Evolutionary conservation across 1,284 basidiomycete genomes (phyloP).

Genomic region (Ustilago vetiveriae): DNA sequence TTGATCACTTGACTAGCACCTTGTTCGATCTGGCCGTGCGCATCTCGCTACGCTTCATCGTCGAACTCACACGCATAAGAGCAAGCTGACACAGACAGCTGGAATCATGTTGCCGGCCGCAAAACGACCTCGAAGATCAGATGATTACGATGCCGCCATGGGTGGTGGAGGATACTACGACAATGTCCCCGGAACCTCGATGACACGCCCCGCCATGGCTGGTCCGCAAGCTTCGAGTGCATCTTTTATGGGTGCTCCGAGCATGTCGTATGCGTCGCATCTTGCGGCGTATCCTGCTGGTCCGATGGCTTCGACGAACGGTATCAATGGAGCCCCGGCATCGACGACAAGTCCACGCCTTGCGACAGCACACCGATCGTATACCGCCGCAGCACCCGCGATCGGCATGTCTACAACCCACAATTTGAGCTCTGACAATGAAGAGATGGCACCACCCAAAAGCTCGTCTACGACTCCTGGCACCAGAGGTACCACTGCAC

Average conservation of each 20-base stretch:
- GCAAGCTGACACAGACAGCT: too few species aligned
- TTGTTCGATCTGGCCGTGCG: too few species aligned
- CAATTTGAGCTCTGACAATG: slow-evolving; percentile 25
- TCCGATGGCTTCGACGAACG: neutral
- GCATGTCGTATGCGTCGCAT: neutral
- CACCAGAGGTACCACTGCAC: neutral
- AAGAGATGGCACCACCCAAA: slow-evolving; percentile 27
- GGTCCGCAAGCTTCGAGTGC: neutral
- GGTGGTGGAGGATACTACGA: slow-evolving; percentile 14
- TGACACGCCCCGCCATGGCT: slow-evolving; percentile 13
- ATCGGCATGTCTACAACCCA: too few species aligned
- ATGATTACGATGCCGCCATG: slow-evolving; percentile 9
- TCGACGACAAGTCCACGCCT: slow-evolving; percentile 6
- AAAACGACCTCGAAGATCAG: slow-evolving; percentile 27
- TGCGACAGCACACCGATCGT: too few species aligned
- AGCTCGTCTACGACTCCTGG: slow-evolving; percentile 5
- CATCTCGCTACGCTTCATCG: too few species aligned
- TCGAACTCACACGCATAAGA: too few species aligned
- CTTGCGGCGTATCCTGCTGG: slow-evolving; percentile 5
- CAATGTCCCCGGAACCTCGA: slow-evolving; percentile 23
- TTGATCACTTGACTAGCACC: too few species aligned
- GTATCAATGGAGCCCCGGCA: slow-evolving; percentile 4
- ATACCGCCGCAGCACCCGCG: neutral
- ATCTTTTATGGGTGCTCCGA: neutral
- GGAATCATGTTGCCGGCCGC: slow-evolving; percentile 15